phyloP scores from a whole-genome alignment of 2,329 filamentous ascomycete species.

The Capronia americana region DNA sequence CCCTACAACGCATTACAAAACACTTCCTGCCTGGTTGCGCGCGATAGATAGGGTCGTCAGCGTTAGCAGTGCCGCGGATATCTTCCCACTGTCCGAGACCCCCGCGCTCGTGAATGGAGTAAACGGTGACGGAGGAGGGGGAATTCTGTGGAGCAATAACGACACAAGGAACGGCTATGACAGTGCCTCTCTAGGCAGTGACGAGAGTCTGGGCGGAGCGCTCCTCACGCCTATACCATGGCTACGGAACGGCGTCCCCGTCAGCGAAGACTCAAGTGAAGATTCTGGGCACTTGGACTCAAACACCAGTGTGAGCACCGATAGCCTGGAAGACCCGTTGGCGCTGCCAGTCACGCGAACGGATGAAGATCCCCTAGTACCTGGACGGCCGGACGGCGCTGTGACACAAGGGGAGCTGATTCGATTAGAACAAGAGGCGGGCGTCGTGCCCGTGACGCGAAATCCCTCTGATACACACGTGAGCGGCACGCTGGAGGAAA shows the following conservation, averaged over 20 bases:
- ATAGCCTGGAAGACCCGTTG: slow-evolving; percentile 28
- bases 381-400: slow-evolving; percentile 55
- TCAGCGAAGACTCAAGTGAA: slow-evolving; percentile 37
- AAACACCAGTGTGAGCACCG: slow-evolving; percentile 26
- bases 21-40: slow-evolving; percentile 82
- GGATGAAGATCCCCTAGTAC: slow-evolving; percentile 34
- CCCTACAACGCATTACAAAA: slow-evolving; percentile 79
- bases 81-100: slow-evolving; percentile 75
- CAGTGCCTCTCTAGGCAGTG: slow-evolving; percentile 68
- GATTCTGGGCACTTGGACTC: slow-evolving; percentile 26
- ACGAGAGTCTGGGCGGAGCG: slow-evolving; percentile 88
- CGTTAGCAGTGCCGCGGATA: slow-evolving; percentile 79
- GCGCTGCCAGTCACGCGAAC: slow-evolving; percentile 23
- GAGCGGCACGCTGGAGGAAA: slow-evolving; percentile 45
- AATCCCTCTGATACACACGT: slow-evolving; percentile 44
- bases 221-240: slow-evolving; percentile 93
- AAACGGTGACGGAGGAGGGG: slow-evolving; percentile 62
- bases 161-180: slow-evolving; percentile 38
- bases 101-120: slow-evolving; percentile 63
- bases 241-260: slow-evolving; percentile 61
- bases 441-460: slow-evolving; percentile 72
- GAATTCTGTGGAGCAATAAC: slow-evolving; percentile 46
- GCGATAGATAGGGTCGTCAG: slow-evolving; percentile 89
- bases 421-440: slow-evolving; percentile 83
- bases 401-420: slow-evolving; percentile 84